Conservation (phyloP, 495 filamentous ascomycete species). For the Margaritispora aquatica region DNA sequence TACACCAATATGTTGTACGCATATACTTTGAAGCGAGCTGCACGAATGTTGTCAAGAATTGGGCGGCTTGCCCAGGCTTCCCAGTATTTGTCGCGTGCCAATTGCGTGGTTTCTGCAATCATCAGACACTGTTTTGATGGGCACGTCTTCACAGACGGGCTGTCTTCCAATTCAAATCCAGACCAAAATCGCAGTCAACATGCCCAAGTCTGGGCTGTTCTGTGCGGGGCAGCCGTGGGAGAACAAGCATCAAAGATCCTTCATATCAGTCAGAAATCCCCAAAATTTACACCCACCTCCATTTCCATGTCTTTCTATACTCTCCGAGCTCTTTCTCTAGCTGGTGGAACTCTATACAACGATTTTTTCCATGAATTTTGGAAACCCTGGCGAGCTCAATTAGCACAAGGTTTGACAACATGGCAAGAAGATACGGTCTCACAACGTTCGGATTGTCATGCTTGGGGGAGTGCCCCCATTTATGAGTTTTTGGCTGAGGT, state of each 20-base stretch:
- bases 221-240: conserved; percentile 21
- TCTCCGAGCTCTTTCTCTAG: conserved; percentile 4
- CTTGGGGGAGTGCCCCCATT: conserved; percentile 2
- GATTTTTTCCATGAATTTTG: conserved; percentile 3
- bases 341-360: background rate
- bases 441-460: conserved; percentile 7
- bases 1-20: conserved; percentile 34
- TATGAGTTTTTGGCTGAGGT: conserved; percentile 8
- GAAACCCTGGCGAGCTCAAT: conserved; percentile 3
- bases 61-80: conserved; percentile 24
- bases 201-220: conserved; percentile 30
- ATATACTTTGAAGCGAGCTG: conserved; percentile 26
- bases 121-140: conserved; percentile 29
- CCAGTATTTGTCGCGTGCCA: conserved; percentile 28
- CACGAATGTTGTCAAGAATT: conserved; percentile 23
- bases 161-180: conserved; percentile 14
- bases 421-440: conserved; percentile 2
- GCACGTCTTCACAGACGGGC: conserved; percentile 1
- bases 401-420: background rate
- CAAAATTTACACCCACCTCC: background rate
- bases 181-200: conserved; percentile 26
- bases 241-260: background rate
- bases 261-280: background rate
- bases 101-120: conserved; percentile 19
- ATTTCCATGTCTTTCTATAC: conserved; percentile 7